phyloP scores from a whole-genome alignment of 2,329 filamentous ascomycete species.

The Fusarium secorum region DNA sequence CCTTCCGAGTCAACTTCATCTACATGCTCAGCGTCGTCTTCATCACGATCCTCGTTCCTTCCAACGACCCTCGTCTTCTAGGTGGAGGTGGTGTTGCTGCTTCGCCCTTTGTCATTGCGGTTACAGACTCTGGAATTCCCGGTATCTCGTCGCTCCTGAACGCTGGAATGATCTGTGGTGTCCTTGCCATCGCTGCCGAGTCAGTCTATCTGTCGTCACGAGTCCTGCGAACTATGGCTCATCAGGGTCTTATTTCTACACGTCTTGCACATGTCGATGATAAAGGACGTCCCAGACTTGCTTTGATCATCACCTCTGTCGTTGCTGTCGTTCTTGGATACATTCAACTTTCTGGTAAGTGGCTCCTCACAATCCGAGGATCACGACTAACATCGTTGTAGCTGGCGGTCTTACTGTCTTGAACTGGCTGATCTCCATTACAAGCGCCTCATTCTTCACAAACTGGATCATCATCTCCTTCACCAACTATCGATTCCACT shows the following conservation, averaged over 20 bases:
- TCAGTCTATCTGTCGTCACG: slow-evolving; percentile 25
- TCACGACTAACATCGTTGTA: not conserved
- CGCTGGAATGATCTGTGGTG: slow-evolving; percentile 31
- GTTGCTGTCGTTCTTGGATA: slow-evolving; percentile 13
- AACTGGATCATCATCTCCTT: slow-evolving; percentile 33
- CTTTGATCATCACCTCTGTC: slow-evolving; percentile 11
- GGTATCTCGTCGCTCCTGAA: slow-evolving; percentile 27
- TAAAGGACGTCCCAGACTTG: slow-evolving; percentile 18
- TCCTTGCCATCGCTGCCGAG: slow-evolving; percentile 27
- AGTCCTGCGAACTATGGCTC: slow-evolving; percentile 27
- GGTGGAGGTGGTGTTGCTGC: slow-evolving; percentile 21
- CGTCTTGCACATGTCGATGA: slow-evolving; percentile 6
- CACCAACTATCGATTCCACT: slow-evolving; percentile 26
- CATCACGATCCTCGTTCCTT: slow-evolving; percentile 26
- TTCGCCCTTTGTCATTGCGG: slow-evolving; percentile 31
- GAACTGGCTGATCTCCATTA: slow-evolving; percentile 30
- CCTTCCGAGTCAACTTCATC: slow-evolving; percentile 29
- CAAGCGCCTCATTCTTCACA: slow-evolving; percentile 30
- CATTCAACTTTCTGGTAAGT: slow-evolving; percentile 16
- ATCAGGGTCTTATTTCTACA: slow-evolving; percentile 9
- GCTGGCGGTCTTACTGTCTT: slow-evolving; percentile 18
- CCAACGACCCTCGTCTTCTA: slow-evolving; percentile 21
- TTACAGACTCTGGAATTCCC: slow-evolving; percentile 20
- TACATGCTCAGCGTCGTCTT: slow-evolving; percentile 33
- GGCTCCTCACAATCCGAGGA: not conserved